Evolutionary conservation across 805 yeast genomes (phyloP), one percentile per base, ranked within the genome.

Genomic region (Pichia deserticola): DNA sequence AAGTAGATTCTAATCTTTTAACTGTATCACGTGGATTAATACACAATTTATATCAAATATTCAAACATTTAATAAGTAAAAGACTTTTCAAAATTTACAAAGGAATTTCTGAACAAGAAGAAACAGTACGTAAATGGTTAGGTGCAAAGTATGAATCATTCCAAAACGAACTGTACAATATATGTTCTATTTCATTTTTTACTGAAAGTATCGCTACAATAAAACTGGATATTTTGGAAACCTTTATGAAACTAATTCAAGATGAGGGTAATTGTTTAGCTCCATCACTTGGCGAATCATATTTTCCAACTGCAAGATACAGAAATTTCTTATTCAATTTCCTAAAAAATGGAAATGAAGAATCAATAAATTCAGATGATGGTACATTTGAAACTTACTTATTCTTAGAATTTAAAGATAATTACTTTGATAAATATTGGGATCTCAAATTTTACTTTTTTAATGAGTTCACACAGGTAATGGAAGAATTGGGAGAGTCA

Each of bases 371-470:
- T 6, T 64, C 73, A 29, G 59, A 64, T 4, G 82, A 81, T 59
- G 77, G 76, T 10, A 65, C 79, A 0, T 67, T 73, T 35, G 74
- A 75, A 44, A 66, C 65, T 42, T 65, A 58, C 27, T 47, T 67
- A 45, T 33, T 64, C 4, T 42, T 63, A 40, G 88, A 84, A 60
- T 86, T 86, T 59, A 58, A 72, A 32, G 79, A 74, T 27, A 70
- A 69, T 30, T 81, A 77, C 52, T 82, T 82, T 59, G 59, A 60
- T 33, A 73, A 73, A 56, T 78, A 76, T 63, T 86, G 86, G 72
- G 99, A 92, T 63, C 66, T 92, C 50, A 87, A 89, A 57, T 88
- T 72, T 61, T 86, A 82, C 60, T 83, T 87, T 56, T 80, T 84
- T 60, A 69, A 73, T 37, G 81, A 76, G 56, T 62, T 81, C 27